These are phyloP conservation scores for Hansenula lynferdii DNA, from an alignment of 1,139 yeast genomes.

Conservation along the genomic window DNA sequence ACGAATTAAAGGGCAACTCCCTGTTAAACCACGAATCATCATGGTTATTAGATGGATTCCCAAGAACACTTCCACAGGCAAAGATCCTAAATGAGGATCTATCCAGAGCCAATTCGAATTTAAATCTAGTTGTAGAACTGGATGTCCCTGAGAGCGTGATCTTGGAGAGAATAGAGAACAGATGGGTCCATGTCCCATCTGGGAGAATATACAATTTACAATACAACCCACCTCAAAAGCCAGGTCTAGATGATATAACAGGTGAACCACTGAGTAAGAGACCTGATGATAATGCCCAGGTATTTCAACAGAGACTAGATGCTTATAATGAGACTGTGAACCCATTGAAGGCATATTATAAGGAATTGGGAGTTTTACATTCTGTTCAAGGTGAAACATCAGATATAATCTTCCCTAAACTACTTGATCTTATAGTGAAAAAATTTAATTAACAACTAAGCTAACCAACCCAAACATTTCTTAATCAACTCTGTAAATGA, in stretches of 20 bases:
- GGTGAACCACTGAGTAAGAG: conserved; percentile 82
- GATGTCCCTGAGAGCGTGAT: conserved; percentile 81
- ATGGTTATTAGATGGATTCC: conserved; percentile 91
- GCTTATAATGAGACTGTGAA: conserved; percentile 53
- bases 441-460: conserved; percentile 14
- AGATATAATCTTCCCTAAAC: conserved; percentile 76
- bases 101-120: conserved; percentile 29
- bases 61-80: conserved; percentile 77
- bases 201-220: conserved; percentile 84
- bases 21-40: conserved; percentile 46
- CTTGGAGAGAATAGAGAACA: conserved; percentile 71
- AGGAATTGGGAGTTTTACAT: conserved; percentile 44
- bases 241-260: conserved; percentile 81
- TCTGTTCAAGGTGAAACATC: conserved; percentile 74
- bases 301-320: conserved; percentile 63
- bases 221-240: conserved; percentile 82
- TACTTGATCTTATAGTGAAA: conserved; percentile 37
- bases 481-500: conserved; percentile 26
- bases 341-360: conserved; percentile 64
- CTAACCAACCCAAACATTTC: conserved; percentile 20
- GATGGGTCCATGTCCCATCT: conserved; percentile 81
- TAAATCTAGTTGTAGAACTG: conserved; percentile 77
- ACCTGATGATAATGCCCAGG: conserved; percentile 71
- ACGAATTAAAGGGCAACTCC: conserved; percentile 37
- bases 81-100: conserved; percentile 47